Conservation (phyloP, 2,329 filamentous ascomycete genomes). For the Sclerotinia borealis region DNA sequence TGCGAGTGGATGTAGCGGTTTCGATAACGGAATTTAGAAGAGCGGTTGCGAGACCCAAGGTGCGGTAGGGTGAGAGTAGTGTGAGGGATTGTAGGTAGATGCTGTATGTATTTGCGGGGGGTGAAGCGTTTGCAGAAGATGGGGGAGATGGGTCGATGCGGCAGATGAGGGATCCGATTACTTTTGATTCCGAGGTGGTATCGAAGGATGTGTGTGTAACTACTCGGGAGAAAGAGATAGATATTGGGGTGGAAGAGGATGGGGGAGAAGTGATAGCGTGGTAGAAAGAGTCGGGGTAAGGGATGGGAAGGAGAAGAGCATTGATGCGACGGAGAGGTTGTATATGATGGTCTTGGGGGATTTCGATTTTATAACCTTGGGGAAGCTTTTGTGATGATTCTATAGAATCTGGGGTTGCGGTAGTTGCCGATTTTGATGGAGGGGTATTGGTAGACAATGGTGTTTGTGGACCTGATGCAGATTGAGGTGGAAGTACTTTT, state of each 20-base stretch:
- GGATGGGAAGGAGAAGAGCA: slow-evolving; percentile 56
- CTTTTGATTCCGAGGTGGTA: slow-evolving; percentile 35
- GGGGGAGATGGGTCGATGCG: slow-evolving; percentile 46
- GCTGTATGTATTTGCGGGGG: slow-evolving; percentile 35
- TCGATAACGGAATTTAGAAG: slow-evolving; percentile 39
- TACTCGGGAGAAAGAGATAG: slow-evolving; percentile 39
- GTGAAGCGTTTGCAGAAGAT: not conserved
- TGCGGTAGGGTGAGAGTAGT: slow-evolving; percentile 57
- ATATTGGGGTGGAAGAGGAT: slow-evolving; percentile 41
- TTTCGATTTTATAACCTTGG: slow-evolving; percentile 46
- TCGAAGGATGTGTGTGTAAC: slow-evolving; percentile 41
- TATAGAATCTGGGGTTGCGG: slow-evolving; percentile 13
- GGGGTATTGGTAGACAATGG: not conserved
- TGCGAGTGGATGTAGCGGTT: not conserved
- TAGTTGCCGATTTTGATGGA: slow-evolving; percentile 17
- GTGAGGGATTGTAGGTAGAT: slow-evolving; percentile 61
- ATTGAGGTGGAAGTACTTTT: slow-evolving; percentile 16
- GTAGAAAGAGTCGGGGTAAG: slow-evolving; percentile 61
- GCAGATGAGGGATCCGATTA: slow-evolving; percentile 57
- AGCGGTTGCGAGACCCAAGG: slow-evolving; percentile 52
- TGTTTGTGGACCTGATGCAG: slow-evolving; percentile 18
- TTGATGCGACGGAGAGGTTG: slow-evolving; percentile 58
- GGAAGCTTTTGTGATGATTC: slow-evolving; percentile 26
- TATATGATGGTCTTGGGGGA: slow-evolving; percentile 46
- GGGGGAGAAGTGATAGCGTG: slow-evolving; percentile 42